Conservation (phyloP, 805 yeast species). For the baker's yeast (Saccharomyces cerevisiae) region DNA sequence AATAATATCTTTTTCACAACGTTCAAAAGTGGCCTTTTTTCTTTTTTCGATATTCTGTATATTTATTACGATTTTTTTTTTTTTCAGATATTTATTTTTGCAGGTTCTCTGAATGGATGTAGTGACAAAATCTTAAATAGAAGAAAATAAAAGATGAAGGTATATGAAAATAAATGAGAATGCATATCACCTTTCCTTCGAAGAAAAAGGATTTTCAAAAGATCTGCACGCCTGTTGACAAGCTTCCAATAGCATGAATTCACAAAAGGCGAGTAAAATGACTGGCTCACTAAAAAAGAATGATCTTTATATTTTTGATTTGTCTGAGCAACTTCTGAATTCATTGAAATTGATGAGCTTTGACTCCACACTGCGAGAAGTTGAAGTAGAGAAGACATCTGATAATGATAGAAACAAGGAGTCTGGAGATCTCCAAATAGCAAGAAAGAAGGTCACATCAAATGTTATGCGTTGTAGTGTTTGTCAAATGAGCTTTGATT, state of each 20-base stretch:
- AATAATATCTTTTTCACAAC: background rate
- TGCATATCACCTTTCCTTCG: background rate
- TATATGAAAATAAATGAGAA: background rate
- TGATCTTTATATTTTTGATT: conserved; percentile 44
- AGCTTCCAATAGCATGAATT: background rate
- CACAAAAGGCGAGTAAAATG: background rate
- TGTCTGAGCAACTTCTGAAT: conserved; percentile 34
- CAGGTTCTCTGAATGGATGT: background rate
- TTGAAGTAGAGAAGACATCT: conserved; percentile 3
- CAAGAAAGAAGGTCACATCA: conserved; percentile 8
- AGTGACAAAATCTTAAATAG: background rate
- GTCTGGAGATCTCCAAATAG: conserved; percentile 10
- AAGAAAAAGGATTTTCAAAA: background rate
- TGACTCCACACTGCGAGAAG: conserved; percentile 41
- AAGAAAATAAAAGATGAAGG: background rate
- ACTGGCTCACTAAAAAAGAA: conserved; percentile 15
- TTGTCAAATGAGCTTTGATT: conserved; percentile 19
- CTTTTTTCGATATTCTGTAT: background rate
- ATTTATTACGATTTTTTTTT: background rate
- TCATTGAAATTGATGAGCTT: conserved; percentile 48
- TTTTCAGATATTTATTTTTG: background rate
- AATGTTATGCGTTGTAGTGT: conserved; percentile 14
- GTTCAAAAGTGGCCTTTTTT: background rate
- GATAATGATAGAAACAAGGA: background rate
- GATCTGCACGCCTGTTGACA: background rate